A percentile compares a stretch with the other conserved stretches of the same genome.
These are phyloP conservation scores for Zymoseptoria tritici DNA, from an alignment of 2,329 filamentous ascomycete species.

Conservation along the genomic window DNA sequence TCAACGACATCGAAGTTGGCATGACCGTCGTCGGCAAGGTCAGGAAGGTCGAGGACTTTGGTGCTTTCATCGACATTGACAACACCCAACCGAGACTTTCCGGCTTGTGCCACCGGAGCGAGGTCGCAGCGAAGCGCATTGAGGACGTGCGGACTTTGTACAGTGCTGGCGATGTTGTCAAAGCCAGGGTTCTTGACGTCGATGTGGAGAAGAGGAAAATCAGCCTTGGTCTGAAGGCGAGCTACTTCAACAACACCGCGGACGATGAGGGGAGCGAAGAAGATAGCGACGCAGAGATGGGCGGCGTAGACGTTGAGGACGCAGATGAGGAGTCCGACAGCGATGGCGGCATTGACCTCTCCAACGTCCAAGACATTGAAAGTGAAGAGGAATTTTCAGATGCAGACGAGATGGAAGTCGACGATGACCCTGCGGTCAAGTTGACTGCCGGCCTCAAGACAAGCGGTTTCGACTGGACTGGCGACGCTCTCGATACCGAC, in stretches of 20 bases:
- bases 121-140: conserved; percentile 80
- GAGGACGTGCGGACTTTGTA: conserved; percentile 85
- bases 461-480: conserved; percentile 83
- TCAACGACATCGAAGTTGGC: conserved; percentile 69
- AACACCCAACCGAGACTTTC: conserved; percentile 74
- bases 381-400: conserved; percentile 44
- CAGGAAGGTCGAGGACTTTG: conserved; percentile 89
- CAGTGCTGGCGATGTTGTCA: conserved; percentile 83
- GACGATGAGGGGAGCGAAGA: conserved; percentile 41
- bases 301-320: conserved; percentile 25
- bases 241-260: conserved; percentile 64
- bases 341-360: conserved; percentile 32
- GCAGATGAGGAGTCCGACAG: conserved; percentile 28
- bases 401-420: conserved; percentile 39
- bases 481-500: conserved; percentile 49
- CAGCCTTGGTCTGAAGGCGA: conserved; percentile 86
- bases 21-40: conserved; percentile 84
- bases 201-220: conserved; percentile 69
- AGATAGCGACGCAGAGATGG: conserved; percentile 28
- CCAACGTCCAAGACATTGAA: conserved; percentile 36
- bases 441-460: conserved; percentile 50
- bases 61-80: conserved; percentile 87
- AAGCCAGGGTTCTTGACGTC: conserved; percentile 77
- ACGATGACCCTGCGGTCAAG: conserved; percentile 22
- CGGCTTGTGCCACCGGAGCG: conserved; percentile 82